Evolutionary conservation across 1,284 basidiomycete species (phyloP), one percentile per base, ranked within the genome.

Genomic region (Wolfiporia cocos): DNA sequence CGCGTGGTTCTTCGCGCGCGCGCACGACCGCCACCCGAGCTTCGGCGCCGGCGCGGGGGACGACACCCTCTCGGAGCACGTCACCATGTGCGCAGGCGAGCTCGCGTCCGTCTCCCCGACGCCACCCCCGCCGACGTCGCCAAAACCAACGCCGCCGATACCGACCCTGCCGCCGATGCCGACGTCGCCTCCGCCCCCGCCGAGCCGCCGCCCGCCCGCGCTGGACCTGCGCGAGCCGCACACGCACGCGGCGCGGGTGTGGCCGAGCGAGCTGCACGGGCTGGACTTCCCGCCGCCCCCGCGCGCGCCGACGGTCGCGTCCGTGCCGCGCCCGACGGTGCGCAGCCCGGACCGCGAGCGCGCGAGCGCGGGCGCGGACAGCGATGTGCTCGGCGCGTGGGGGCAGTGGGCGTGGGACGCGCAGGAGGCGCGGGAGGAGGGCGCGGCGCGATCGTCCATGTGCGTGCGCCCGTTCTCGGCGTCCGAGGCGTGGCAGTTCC

Each of bases 401-500:
- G n/a, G n/a, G n/a, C n/a, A n/a, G n/a, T 38, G 74, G 65, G 49
- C 62, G 75, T 21, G 42, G 61, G 12, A 52, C 68, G 19, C 56
- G 65, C 9, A 50, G 45, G 12, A 48, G 50, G 20, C 47, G 43
- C 7, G 51, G 44, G 5, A 44, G 44, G 10, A 40, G 43, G 45
- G 19, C 54, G 55, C 19, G 62, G 60, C 20, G 57, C 57, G 35
- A 39, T 49, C 31, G 34, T 41, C 22, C 47, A 77, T 81, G 67
- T 76, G 69, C 29, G 78, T 79, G 10, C 71, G 75, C 23, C 79
- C 78, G 0, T 82, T 80, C 63, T 76, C 78, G 1, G 73, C 76
- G 14, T 71, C 73, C 6, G 81, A 85, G 52, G 69, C 71, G 2
- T 83, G 80, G 60, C 58, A 74, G 4, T 84, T 84, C 65, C 81